Evolutionary conservation across 345 rosid species (phyloP), one percentile per base, ranked within the genome.

Genomic region (Citrus cavaleriei): DNA sequence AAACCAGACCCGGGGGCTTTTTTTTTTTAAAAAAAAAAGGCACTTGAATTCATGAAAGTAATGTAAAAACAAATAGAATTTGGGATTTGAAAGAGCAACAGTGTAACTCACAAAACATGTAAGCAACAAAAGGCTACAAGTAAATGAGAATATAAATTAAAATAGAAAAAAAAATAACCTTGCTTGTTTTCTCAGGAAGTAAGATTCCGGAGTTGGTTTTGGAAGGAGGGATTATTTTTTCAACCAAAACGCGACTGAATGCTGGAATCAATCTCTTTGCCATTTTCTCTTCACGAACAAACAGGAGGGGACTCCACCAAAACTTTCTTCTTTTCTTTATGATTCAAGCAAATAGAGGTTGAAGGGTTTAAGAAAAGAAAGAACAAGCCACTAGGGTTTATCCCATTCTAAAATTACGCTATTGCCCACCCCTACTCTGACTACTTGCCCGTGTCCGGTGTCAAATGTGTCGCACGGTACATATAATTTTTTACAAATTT

Each of bases 261-360:
- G 93, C 76, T 21, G 95, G 98, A 73, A 94, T 83, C 85, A 94
- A 83, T 37, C 97, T 95, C 87, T 81, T 94, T 37, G 97, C 93
- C 98, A 94, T 94, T 74, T 69, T 51, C 32, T 22, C 32, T n/a
- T 34, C 54, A 5, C 58, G 2, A 16, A 19, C 58, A 18, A 6
- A 54, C 58, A 12, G 51, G 18, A 54, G 62, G 5, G 27, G 19
- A 49, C 5, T 71, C 4, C 7, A 67, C 72, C 7, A 16, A 51
- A 67, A 13, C 12, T 38, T 68, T 55, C 79, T 77, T 35, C 72
- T 34, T 6, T 21, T 57, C n/a, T n/a, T 66, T 30, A 3, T 1
- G 5, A 25, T 14, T 0, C 5, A 28, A 10, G 28, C 35, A 6
- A 38, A 51, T 8, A 34, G 16, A 4, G 3, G 51, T 0, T 10